These are phyloP conservation scores for Kwoniella europaea DNA, from an alignment of 768 basidiomycete genomes.

Conservation along the genomic window DNA sequence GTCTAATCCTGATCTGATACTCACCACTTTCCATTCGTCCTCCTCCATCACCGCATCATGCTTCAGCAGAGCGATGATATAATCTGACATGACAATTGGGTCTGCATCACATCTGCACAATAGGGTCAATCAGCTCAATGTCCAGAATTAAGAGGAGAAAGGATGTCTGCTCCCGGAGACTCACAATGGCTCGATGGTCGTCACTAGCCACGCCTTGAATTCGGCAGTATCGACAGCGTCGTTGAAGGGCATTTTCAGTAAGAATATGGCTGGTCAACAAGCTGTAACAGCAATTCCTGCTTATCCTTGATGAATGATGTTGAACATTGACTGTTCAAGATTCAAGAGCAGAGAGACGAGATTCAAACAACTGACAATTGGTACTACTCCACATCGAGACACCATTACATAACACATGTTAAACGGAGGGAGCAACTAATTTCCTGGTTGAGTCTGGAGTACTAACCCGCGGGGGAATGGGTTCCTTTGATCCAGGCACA, in stretches of 20 bases:
- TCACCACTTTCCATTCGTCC: conserved; percentile 76
- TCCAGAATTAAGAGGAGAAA: background rate
- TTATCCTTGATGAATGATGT: background rate
- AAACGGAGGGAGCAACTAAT: too few relatives aligned
- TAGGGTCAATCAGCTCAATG: conserved; percentile 3
- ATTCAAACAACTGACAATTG: too few relatives aligned
- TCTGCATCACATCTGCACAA: conserved; percentile 87
- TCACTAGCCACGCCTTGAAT: conserved; percentile 86
- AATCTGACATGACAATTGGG: conserved; percentile 88
- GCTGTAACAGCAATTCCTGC: too few relatives aligned
- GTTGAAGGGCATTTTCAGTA: conserved; percentile 43
- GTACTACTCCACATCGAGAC: too few relatives aligned
- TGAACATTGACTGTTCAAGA: too few relatives aligned
- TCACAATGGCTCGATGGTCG: conserved; percentile 88
- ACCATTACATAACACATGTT: too few relatives aligned
- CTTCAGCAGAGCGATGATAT: conserved; percentile 88
- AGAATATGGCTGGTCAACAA: too few relatives aligned
- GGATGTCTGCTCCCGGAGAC: conserved; percentile 40
- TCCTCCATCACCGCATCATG: conserved; percentile 75
- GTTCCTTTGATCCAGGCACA: background rate
- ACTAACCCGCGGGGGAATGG: too few relatives aligned
- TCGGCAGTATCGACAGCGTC: conserved; percentile 61
- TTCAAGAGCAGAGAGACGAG: too few relatives aligned
- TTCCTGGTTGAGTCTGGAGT: background rate
- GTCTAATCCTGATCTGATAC: conserved; percentile 5